phyloP scores from a whole-genome alignment of 306 rosid species.

The Cucumis hystrix region DNA sequence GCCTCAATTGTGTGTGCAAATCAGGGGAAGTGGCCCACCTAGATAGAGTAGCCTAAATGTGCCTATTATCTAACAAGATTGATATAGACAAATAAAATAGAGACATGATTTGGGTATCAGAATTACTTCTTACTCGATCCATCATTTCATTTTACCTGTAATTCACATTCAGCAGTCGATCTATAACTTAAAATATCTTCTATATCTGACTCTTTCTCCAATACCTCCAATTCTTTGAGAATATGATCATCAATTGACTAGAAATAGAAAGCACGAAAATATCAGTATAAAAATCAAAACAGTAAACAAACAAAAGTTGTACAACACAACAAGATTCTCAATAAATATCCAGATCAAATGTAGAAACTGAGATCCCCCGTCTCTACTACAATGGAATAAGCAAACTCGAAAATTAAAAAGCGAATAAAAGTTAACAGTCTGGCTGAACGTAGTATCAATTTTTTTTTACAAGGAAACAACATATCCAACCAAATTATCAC shows the following conservation, averaged over 20 bases:
- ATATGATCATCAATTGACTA: slow-evolving; percentile 60
- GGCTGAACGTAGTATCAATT: not conserved
- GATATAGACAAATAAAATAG: slow-evolving; percentile 5
- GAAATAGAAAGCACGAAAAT: slow-evolving; percentile 6
- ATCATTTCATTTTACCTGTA: slow-evolving; percentile 40
- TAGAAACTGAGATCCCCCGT: not conserved
- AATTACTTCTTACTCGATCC: slow-evolving; percentile 5
- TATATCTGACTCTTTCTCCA: slow-evolving; percentile 83
- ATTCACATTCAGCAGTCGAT: slow-evolving; percentile 65
- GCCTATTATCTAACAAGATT: not conserved
- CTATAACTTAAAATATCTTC: slow-evolving; percentile 80
- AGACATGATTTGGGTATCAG: slow-evolving; percentile 3
- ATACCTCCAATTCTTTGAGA: slow-evolving; percentile 57
- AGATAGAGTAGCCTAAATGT: not conserved
- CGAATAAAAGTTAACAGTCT: not conserved
- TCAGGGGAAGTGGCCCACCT: not conserved
- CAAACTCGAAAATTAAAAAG: not conserved
- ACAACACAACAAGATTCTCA: not conserved
- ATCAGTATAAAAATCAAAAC: not conserved
- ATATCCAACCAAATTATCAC: not conserved
- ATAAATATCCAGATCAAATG: not conserved
- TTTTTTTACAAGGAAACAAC: no score
- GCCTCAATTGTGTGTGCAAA: not conserved
- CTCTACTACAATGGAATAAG: not conserved
- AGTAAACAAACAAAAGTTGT: not conserved